A percentile compares a stretch with the other conserved stretches of the same genome.
Conservation (phyloP, 306 rosid genomes). For the Vachellia pachyceras region DNA sequence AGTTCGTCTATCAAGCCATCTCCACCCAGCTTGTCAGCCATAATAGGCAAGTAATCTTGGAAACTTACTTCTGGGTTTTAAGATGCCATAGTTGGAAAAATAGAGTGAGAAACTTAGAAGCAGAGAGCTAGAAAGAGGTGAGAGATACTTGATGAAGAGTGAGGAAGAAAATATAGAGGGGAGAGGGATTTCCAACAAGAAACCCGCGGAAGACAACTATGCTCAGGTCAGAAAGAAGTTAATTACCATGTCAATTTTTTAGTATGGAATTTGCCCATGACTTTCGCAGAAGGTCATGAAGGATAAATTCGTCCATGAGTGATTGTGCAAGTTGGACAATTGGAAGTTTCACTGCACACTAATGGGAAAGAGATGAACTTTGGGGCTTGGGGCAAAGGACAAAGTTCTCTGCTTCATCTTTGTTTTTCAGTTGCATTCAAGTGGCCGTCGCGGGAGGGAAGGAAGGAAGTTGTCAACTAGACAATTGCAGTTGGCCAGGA, state of each 20-base stretch:
- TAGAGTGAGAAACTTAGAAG: neutral
- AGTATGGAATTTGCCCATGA: conserved; percentile 30
- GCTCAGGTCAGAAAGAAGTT: conserved; percentile 38
- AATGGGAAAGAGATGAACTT: too few species aligned
- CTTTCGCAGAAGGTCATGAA: conserved; percentile 45
- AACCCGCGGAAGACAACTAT: conserved; percentile 55
- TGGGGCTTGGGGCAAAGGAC: too few species aligned
- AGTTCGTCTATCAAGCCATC: conserved; percentile 71
- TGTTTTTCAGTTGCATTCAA: too few species aligned
- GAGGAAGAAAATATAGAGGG: conserved; percentile 16
- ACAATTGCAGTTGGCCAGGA: too few species aligned
- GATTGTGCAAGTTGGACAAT: neutral
- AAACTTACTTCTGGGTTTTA: conserved; percentile 46
- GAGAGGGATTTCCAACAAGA: conserved; percentile 56
- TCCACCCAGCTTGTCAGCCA: conserved; percentile 73
- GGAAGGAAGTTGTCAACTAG: too few species aligned
- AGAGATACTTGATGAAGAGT: neutral
- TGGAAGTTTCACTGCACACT: neutral
- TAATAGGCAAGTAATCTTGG: conserved; percentile 66
- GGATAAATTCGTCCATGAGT: conserved; percentile 22
- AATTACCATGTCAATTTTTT: neutral
- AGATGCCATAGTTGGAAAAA: conserved; percentile 43
- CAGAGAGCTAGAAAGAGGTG: neutral
- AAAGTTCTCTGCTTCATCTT: too few species aligned
- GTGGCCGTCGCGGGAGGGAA: neutral